A percentile compares a stretch with the other conserved stretches of the same genome.
Conservation (phyloP, 2,329 filamentous ascomycete species). For the Didymella lethalis region DNA sequence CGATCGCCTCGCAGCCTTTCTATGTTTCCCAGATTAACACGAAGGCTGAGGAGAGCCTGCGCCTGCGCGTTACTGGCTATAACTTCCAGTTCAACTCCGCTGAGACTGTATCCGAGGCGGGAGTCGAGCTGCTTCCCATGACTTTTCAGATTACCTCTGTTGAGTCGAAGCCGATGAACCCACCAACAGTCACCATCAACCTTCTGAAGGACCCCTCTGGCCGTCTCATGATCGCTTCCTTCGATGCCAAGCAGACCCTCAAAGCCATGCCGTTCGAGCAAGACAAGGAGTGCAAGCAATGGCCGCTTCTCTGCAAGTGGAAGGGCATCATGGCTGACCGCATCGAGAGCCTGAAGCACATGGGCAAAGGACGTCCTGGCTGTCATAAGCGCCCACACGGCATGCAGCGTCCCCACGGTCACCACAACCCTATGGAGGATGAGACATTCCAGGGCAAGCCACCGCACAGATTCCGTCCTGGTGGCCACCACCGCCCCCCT, state of each 20-base stretch:
- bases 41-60: conserved; percentile 34
- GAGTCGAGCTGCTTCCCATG: conserved; percentile 51
- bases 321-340: conserved; percentile 48
- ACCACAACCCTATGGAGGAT: conserved; percentile 43
- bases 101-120: conserved; percentile 47
- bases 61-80: conserved; percentile 49
- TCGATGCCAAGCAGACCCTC: conserved; percentile 36
- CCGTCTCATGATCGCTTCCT: conserved; percentile 50
- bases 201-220: conserved; percentile 49
- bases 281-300: conserved; percentile 48
- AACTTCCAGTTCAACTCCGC: conserved; percentile 46
- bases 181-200: conserved; percentile 48
- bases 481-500: conserved; percentile 32
- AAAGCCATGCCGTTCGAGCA: conserved; percentile 31
- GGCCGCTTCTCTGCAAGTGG: conserved; percentile 55
- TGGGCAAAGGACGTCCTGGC: conserved; percentile 38
- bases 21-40: conserved; percentile 46
- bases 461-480: conserved; percentile 44
- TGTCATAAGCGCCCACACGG: conserved; percentile 45
- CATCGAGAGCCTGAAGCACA: conserved; percentile 46
- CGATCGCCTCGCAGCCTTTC: conserved; percentile 40
- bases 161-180: conserved; percentile 41
- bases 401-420: conserved; percentile 35
- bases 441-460: conserved; percentile 43
- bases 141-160: conserved; percentile 47